Conservation (phyloP, 2,329 filamentous ascomycete species). For the Seiridium cupressi region DNA sequence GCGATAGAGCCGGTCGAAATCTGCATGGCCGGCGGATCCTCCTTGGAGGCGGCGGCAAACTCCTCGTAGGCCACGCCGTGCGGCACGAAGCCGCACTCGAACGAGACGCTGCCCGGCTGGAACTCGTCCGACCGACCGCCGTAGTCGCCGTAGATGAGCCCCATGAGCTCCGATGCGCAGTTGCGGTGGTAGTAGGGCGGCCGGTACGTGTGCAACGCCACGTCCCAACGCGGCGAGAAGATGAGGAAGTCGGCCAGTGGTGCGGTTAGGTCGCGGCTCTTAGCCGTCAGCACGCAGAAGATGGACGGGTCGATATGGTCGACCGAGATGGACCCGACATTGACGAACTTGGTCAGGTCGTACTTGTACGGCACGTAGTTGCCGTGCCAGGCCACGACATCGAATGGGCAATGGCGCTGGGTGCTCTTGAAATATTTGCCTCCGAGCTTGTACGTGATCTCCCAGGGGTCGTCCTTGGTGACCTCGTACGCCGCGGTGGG, state of each 20-base stretch:
- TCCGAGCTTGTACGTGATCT: constrained; percentile 59
- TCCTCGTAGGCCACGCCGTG: constrained; percentile 47
- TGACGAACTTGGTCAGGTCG: constrained; percentile 55
- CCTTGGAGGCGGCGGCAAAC: constrained; percentile 46
- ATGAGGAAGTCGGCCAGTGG: constrained; percentile 64
- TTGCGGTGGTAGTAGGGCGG: constrained; percentile 67
- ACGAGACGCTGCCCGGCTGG: constrained; percentile 42
- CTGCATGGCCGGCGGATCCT: constrained; percentile 39
- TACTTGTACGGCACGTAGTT: constrained; percentile 63
- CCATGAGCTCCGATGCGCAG: constrained; percentile 56
- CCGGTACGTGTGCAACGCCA: constrained; percentile 60
- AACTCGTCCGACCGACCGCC: constrained; percentile 34
- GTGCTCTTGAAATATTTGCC: constrained; percentile 59
- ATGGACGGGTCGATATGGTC: constrained; percentile 68
- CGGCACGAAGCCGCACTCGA: constrained; percentile 40
- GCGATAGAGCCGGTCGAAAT: constrained; percentile 46
- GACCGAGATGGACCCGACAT: constrained; percentile 54
- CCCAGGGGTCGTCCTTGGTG: constrained; percentile 50
- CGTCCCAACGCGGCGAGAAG: constrained; percentile 66
- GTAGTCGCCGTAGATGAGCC: constrained; percentile 36
- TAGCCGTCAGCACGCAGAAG: constrained; percentile 63
- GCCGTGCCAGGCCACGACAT: constrained; percentile 73
- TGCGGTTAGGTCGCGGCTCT: constrained; percentile 49
- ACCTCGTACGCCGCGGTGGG: constrained; percentile 59
- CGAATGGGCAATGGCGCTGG: constrained; percentile 66